Evolutionary conservation across 2,329 filamentous ascomycete species (phyloP), one percentile per base, ranked within the genome.

Genomic region (Ophiocordyceps camponoti-floridani): DNA sequence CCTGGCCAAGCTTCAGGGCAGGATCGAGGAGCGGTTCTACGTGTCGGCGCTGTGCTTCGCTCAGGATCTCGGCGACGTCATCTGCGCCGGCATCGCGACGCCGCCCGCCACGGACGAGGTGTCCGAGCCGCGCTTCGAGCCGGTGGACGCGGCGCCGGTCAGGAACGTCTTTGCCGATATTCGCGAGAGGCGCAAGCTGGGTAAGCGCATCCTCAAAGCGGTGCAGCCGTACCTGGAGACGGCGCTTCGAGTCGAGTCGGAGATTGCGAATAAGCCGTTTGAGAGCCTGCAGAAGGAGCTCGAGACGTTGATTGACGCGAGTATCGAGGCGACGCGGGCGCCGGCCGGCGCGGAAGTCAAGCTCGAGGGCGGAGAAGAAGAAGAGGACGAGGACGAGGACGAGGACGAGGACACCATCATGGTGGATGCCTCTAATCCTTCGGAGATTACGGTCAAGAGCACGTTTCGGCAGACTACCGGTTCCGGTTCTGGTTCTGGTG

Each of bases 121-220:
- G 2, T 49, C 58, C 19, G 51, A 54, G 6, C 51, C 58, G 37
- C 54, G 54, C n/a, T 49, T 51, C 40, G 63, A 65, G 31, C 49
- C 54, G 6, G 62, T 54, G 52, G 72, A 58, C 66, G 70, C 44
- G 58, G 82, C 55, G 50, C 68, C 53, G 52, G 64, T 50, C 50
- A 78, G 66, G 61, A 66, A 62, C 54, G 69, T 58, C 54, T 78
- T 64, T 60, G 66, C 62, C 47, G 86, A 94, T 53, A 77, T 86
- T 48, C 83, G 84, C 47, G 84, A 94, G 52, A 78, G 83, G 48
- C 83, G 84, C 54, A 83, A 82, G 52, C 67, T 94, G n/a, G 86
- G 84, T 23, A 94, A 93, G 62, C 77, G 87, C 26, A 94, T 95
- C 48, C 73, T 94, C 51, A 93, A 86, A 58, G 77, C 79, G 1